Conservation (phyloP, 331 rosid species). For the Saraca asoca region DNA sequence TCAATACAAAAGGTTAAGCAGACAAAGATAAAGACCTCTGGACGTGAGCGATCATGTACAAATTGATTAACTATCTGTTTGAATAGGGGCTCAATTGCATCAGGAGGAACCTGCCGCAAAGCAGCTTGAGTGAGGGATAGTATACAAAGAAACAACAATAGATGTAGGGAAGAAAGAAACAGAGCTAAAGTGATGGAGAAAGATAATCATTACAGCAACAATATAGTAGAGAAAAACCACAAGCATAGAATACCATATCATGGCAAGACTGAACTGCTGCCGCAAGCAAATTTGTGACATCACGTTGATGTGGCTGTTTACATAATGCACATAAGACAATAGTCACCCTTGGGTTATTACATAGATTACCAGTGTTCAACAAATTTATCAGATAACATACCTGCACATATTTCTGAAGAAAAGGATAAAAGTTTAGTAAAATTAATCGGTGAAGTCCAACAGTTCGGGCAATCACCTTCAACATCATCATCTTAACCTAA, state of each 20-base stretch:
- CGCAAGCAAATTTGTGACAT: constrained; percentile 77
- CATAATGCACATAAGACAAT: constrained; percentile 36
- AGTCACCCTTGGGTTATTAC: constrained; percentile 34
- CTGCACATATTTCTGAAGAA: constrained; percentile 72
- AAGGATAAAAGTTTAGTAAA: constrained; percentile 67
- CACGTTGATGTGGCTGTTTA: constrained; percentile 79
- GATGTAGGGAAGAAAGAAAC: constrained; percentile 1
- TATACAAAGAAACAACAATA: constrained; percentile 15
- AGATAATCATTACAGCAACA: constrained; percentile 10
- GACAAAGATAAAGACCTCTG: constrained; percentile 57
- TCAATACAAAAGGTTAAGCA: constrained; percentile 22
- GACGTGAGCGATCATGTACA: constrained; percentile 84
- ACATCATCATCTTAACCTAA: constrained; percentile 87
- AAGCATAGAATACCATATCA: constrained; percentile 68
- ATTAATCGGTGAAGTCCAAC: constrained; percentile 83
- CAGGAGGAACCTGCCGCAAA: constrained; percentile 79
- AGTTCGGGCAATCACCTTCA: constrained; percentile 81
- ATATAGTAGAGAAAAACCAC: constrained; percentile 20
- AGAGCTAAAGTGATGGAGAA: constrained; percentile 7
- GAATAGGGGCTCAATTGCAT: constrained; percentile 80
- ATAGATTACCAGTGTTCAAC: constrained; percentile 25
- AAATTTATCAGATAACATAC: constrained; percentile 44
- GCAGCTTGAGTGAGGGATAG: constrained; percentile 24
- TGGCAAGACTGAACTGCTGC: constrained; percentile 92
- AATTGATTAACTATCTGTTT: constrained; percentile 83